A percentile compares a stretch with the other conserved stretches of the same genome.
Evolutionary conservation across 768 basidiomycete genomes (phyloP).

Genomic region (Suillus subluteus): DNA sequence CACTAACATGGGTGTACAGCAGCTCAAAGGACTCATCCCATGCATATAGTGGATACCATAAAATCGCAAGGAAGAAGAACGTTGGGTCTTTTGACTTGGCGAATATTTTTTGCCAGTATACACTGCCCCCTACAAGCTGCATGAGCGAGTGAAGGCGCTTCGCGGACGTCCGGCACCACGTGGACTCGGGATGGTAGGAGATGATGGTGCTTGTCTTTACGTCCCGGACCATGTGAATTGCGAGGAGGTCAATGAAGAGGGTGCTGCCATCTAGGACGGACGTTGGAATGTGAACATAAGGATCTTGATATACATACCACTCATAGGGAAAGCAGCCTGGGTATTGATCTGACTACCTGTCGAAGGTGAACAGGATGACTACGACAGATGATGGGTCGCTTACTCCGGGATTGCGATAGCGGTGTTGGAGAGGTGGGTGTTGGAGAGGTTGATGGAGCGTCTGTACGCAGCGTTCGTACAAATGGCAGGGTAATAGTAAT

Average conservation of each 20-base stretch:
- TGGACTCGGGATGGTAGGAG: slow-evolving; percentile 32
- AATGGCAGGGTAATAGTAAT: slow-evolving; percentile 61
- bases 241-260: slow-evolving; percentile 49
- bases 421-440: neutral
- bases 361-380: neutral
- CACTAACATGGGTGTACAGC: slow-evolving; percentile 53
- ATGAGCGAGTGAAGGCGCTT: slow-evolving; percentile 31
- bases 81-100: slow-evolving; percentile 47
- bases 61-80: slow-evolving; percentile 51
- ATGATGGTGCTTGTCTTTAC: slow-evolving; percentile 27
- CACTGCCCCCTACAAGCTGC: slow-evolving; percentile 33
- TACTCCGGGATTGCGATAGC: neutral
- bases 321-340: slow-evolving; percentile 47
- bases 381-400: slow-evolving; percentile 8
- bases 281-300: slow-evolving; percentile 1
- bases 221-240: slow-evolving; percentile 53
- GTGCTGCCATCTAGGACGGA: slow-evolving; percentile 21
- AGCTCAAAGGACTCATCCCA: slow-evolving; percentile 64
- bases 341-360: slow-evolving; percentile 47
- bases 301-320: slow-evolving; percentile 30
- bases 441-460: neutral
- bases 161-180: slow-evolving; percentile 23
- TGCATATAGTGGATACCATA: slow-evolving; percentile 65
- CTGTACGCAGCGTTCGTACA: slow-evolving; percentile 42
- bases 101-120: slow-evolving; percentile 36